Evolutionary conservation across 164 flowering plant species (phyloP).

Genomic region (Cinnamomum micranthum): DNA sequence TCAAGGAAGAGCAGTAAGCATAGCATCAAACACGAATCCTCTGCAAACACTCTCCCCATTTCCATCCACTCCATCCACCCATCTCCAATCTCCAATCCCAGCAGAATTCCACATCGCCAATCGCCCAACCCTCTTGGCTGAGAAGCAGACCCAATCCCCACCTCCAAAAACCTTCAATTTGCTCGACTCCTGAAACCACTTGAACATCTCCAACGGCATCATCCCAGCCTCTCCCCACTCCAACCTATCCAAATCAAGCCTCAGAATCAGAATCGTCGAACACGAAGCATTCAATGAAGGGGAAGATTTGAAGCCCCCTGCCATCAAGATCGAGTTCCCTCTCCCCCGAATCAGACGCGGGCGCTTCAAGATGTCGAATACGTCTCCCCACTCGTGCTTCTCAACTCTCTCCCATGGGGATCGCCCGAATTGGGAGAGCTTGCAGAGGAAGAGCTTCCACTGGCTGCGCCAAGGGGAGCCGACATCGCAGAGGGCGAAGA

Average conservation of each 20-base stretch:
- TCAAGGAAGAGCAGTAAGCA: conserved; percentile 56
- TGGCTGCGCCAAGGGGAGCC: conserved; percentile 92
- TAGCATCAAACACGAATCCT: conserved; percentile 75
- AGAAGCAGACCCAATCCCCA: conserved; percentile 72
- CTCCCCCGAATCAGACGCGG: conserved; percentile 63
- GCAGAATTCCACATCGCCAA: conserved; percentile 75
- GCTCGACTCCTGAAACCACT: conserved; percentile 56
- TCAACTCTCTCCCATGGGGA: conserved; percentile 62
- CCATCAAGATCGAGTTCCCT: conserved; percentile 55
- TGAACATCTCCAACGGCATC: conserved; percentile 81
- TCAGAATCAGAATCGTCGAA: conserved; percentile 69
- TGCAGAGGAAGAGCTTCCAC: conserved; percentile 70
- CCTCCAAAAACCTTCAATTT: conserved; percentile 96
- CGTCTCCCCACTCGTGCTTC: conserved; percentile 82
- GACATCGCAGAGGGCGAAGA: conserved; percentile 70
- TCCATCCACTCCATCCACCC: conserved; percentile 74
- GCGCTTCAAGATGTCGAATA: conserved; percentile 80
- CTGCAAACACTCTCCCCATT: conserved; percentile 65
- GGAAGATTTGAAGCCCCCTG: conserved; percentile 79
- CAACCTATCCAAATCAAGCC: conserved; percentile 69
- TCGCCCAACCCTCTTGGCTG: conserved; percentile 62
- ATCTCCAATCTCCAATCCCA: conserved; percentile 63
- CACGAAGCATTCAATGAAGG: conserved; percentile 65
- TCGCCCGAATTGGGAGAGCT: conserved; percentile 16
- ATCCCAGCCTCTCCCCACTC: conserved; percentile 94